Base-by-base conservation (phyloP, 1,284 basidiomycete species). In the Ustilago lituana region DNA sequence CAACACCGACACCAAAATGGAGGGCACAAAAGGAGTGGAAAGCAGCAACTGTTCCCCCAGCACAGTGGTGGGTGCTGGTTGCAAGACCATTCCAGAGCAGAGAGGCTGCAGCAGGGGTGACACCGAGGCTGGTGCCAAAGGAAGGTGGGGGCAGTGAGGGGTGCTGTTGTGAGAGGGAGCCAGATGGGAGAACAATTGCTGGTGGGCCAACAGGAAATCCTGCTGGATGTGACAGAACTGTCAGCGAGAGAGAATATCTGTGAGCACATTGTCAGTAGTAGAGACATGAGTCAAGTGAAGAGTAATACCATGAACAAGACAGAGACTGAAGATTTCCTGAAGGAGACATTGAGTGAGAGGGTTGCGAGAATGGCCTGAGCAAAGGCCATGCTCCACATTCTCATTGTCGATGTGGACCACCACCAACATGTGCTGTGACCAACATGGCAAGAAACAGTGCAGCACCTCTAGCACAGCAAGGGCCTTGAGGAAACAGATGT, bases 401-500 rank as follows among this genome's bases (percentile, higher is more conserved):
- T 4, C 14, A 19, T 47, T 47, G 33, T 47, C 23, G n/a, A 47
- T 23, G 9, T 47, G 23, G 23, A 47, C 14, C 1, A 47, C 33
- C 3, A 47, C 33, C 2, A 11, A 2, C n/a, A 3, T 4, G 2
- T 32, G 33, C 6, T 9, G 22, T 3, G 11, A 4, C 33, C 33
- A 37, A 10, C 3, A 4, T 3, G 14, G 23, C 8, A 1, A 2
- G 33, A 47, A 47, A n/a, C 3, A 7, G 15, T 33, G 33, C 2
- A 47, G 35, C 8, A 23, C 33, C 15, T 47, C 45, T 5, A 49
- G n/a, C 2, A 49, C 36, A 1, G 47, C 47, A 4, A 38, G 26
- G 11, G 36, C 47, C 23, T 49, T 36, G 4, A 49, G 36, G 36
- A 49, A 49, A 8, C 36, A 22, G n/a, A 49, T 49, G 26, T 49